phyloP scores from a whole-genome alignment of 2,329 filamentous ascomycete genomes.

The Cryphonectria parasitica region DNA sequence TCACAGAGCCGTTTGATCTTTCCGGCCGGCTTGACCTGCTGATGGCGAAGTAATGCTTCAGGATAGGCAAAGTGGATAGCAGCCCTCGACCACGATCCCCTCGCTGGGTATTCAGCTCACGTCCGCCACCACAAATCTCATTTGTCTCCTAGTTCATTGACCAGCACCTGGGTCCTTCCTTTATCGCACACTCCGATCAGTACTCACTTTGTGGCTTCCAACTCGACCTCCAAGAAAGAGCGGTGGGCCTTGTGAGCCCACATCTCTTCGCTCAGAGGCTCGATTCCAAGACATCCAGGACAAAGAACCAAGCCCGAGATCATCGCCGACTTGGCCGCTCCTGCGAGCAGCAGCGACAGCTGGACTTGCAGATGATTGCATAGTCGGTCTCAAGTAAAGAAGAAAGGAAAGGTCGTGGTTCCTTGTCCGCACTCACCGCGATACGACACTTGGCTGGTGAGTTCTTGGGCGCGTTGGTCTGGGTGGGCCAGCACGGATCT shows the following conservation, averaged over 20 bases:
- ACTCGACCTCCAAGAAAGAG: conserved; percentile 50
- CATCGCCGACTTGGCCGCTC: conserved; percentile 33
- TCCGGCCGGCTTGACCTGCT: conserved; percentile 29
- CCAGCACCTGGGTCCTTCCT: conserved; percentile 24
- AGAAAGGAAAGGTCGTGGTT: conserved; percentile 41
- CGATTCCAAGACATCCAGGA: conserved; percentile 54
- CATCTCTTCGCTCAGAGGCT: conserved; percentile 44
- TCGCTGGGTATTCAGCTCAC: conserved; percentile 23
- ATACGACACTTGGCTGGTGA: conserved; percentile 23
- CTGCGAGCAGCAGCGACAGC: conserved; percentile 38
- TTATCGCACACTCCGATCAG: conserved; percentile 38
- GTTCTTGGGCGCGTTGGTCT: conserved; percentile 17
- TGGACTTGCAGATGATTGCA: conserved; percentile 44
- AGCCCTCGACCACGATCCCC: conserved; percentile 19
- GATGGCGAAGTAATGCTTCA: conserved; percentile 30
- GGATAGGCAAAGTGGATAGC: conserved; percentile 30
- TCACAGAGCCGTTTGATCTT: conserved; percentile 33
- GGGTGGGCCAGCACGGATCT: conserved; percentile 39
- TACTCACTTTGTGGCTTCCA: conserved; percentile 47
- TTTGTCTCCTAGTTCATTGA: conserved; percentile 23
- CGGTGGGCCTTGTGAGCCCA: conserved; percentile 55
- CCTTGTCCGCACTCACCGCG: conserved; percentile 42
- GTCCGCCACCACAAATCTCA: conserved; percentile 25
- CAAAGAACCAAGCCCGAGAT: conserved; percentile 54
- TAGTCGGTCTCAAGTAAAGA: conserved; percentile 44